Evolutionary conservation across 306 rosid species (phyloP), one percentile per base, ranked within the genome.

Genomic region (Begonia masoniana): DNA sequence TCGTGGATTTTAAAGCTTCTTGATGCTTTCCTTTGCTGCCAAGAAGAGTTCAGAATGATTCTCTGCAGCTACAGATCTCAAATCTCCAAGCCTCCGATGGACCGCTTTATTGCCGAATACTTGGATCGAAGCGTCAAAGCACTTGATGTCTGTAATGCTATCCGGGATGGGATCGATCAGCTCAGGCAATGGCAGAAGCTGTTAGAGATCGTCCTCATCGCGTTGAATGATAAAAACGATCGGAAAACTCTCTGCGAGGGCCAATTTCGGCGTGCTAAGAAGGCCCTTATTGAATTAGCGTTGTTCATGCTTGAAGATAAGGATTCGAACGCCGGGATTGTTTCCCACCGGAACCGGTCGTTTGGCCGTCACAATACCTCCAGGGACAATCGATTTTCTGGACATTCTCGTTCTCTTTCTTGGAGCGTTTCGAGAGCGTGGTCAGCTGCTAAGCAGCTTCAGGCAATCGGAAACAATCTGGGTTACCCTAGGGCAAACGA

Each of bases 371-470:
- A 48, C 64, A 68, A 11, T 43, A 43, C 48, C n/a, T 58, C 12
- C 59, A 59, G 21, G 52, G 62, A 61, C 16, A 52, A 43, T 10
- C 57, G 52, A 10, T 56, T 62, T 23, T 70, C 82, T 3, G 81
- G 81, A 52, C 97, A 91, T 78, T 78, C 87, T 50, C 85, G 97
- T n/a, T 91, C 97, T 14, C 94, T 69, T 58, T 91, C 97, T 0
- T 91, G 97, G 96, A 85, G 92, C n/a, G 82, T 81, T 15, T 91
- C 97, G 1, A 74, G 82, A 0, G 64, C 95, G 42, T 91, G 96
- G 97, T 91, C 97, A 9, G 97, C 97, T 49, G 74, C 88, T 45
- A 83, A 82, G 78, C 96, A 86, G 71, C 81, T 86, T 46, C 94
- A 86, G 55, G 84, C 84, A 43, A 85, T 91, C 56, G 87, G 89